Evolutionary conservation across 2,329 filamentous ascomycete genomes (phyloP).

Genomic region (Blastomyces percursus): DNA sequence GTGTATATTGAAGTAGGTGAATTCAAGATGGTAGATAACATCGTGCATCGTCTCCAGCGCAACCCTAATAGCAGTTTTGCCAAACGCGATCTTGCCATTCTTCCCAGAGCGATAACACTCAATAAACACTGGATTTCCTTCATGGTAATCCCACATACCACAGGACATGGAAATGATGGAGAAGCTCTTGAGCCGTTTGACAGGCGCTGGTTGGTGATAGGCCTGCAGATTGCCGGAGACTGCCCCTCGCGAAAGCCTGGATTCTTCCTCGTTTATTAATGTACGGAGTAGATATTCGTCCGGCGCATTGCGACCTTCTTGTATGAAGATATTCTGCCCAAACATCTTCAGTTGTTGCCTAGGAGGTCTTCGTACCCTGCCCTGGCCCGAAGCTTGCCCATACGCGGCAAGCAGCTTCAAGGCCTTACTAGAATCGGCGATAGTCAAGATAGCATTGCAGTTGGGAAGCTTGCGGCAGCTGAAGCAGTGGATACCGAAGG

Average conservation of each 20-base stretch:
- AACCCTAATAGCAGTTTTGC: conserved; percentile 35
- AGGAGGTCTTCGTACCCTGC: conserved; percentile 3
- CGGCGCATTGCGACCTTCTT: conserved; percentile 13
- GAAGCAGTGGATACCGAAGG: conserved; percentile 16
- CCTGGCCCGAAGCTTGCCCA: conserved; percentile 9
- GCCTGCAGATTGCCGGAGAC: not conserved
- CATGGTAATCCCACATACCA: conserved; percentile 40
- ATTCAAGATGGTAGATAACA: conserved; percentile 22
- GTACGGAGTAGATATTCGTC: conserved; percentile 14
- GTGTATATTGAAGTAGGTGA: conserved; percentile 15
- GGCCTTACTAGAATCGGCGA: conserved; percentile 16
- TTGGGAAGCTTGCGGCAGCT: conserved; percentile 15
- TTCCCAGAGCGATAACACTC: conserved; percentile 16
- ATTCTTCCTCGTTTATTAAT: conserved; percentile 15
- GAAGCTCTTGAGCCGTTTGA: conserved; percentile 12
- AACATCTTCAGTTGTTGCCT: conserved; percentile 14
- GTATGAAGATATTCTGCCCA: conserved; percentile 13
- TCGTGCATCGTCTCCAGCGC: conserved; percentile 34
- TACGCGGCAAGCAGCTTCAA: conserved; percentile 13
- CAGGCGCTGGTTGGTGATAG: not conserved
- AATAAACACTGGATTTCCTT: conserved; percentile 33
- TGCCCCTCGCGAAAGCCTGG: conserved; percentile 6
- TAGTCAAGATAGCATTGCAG: conserved; percentile 18
- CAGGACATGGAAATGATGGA: conserved; percentile 29
- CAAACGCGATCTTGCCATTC: conserved; percentile 31